Conservation (phyloP, 73 alveolate species). For the Blepharisma japonicum region DNA sequence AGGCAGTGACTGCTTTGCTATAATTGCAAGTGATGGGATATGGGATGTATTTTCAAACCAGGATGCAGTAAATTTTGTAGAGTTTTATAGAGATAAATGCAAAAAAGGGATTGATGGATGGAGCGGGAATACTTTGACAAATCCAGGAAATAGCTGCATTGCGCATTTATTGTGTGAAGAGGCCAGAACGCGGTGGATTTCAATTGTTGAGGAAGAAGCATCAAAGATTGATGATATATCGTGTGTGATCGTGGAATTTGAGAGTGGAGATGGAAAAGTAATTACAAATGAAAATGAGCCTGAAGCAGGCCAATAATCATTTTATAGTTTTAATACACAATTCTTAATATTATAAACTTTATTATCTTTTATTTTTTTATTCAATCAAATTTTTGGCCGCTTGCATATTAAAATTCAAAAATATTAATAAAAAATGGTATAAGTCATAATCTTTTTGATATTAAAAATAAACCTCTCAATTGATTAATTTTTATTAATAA, state of each 20-base stretch:
- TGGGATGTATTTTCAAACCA: neutral
- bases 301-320: too few species aligned
- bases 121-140: neutral
- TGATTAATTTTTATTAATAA: too few species aligned
- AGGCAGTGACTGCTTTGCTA: neutral
- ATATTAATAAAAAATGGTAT: too few species aligned
- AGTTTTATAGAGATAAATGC: neutral
- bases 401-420: too few species aligned
- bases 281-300: too few species aligned
- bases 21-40: slow-evolving; percentile 24
- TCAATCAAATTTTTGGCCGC: too few species aligned
- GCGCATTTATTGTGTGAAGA: slow-evolving; percentile 10
- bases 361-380: too few species aligned
- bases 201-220: neutral
- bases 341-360: too few species aligned
- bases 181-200: neutral
- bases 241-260: neutral
- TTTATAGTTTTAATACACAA: too few species aligned
- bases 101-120: neutral
- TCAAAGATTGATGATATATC: slow-evolving; percentile 10
- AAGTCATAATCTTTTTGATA: too few species aligned
- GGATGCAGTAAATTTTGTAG: slow-evolving; percentile 1
- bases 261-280: neutral
- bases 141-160: neutral
- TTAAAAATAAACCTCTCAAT: too few species aligned